Evolutionary conservation across 2,329 filamentous ascomycete genomes (phyloP).

Genomic region (Colletotrichum orchidophilum): DNA sequence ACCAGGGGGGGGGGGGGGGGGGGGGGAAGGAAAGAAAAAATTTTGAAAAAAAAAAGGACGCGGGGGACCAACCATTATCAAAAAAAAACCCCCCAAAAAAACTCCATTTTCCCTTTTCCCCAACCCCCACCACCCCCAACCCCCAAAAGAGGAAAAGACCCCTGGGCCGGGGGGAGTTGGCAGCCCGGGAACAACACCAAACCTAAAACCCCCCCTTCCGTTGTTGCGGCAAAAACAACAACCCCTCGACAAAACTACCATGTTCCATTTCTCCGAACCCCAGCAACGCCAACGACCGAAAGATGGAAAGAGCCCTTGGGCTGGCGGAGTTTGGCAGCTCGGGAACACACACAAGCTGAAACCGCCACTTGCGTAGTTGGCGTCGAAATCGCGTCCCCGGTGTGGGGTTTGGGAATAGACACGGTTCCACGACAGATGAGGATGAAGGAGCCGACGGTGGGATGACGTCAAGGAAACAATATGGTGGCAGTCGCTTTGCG

Average conservation of each 20-base stretch:
- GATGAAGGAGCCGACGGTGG: not conserved
- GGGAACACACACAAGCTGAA: not conserved
- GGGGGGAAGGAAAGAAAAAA: not conserved
- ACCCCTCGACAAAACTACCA: not conserved
- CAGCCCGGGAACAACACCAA: not conserved
- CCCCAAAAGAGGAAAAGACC: not conserved
- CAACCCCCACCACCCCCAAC: not conserved
- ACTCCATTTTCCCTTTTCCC: not conserved
- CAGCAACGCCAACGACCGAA: not conserved
- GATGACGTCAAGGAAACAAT: not conserved
- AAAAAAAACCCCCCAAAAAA: not conserved
- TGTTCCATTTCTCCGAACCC: not conserved
- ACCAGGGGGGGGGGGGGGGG: not conserved
- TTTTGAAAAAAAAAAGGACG: not conserved
- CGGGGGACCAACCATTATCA: not conserved
- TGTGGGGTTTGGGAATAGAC: not conserved
- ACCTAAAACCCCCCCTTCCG: slow-evolving; percentile 30
- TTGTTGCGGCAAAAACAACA: slow-evolving; percentile 8
- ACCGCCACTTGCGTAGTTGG: slow-evolving; percentile 32
- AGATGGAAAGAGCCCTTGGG: not conserved
- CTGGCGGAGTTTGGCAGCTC: not conserved
- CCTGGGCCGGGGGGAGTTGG: not conserved
- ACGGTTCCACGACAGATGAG: too few relatives aligned
- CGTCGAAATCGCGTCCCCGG: not conserved
- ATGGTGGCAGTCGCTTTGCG: not conserved